Conservation (phyloP, 768 basidiomycete genomes). For the Cyclocybe aegerita region DNA sequence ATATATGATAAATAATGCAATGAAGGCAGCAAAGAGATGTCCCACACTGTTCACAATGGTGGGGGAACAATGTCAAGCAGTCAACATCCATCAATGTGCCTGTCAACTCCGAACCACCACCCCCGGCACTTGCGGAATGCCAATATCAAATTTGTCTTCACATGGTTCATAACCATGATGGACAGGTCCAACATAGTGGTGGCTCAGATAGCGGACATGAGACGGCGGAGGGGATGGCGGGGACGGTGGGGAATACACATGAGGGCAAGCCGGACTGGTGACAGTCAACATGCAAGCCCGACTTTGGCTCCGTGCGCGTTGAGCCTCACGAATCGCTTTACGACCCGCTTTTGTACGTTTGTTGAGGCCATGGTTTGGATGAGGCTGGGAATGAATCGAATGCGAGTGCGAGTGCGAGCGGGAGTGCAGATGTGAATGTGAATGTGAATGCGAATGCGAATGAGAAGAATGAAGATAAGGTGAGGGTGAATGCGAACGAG, state of each 20-base stretch:
- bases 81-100: no score
- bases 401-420: no score
- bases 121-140: no score
- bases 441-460: no score
- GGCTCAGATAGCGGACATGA: background rate
- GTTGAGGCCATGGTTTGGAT: background rate
- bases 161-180: background rate
- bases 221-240: no score
- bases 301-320: background rate
- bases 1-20: slow-evolving; percentile 4
- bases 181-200: background rate
- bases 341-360: slow-evolving; percentile 11
- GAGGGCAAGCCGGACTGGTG: background rate
- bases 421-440: no score
- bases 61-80: no score
- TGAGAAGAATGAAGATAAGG: no score
- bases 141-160: background rate
- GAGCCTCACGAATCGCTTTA: slow-evolving; percentile 4
- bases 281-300: background rate
- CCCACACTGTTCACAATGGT: no score
- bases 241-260: no score
- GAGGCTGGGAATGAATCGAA: background rate
- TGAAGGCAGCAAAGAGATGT: no score
- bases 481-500: no score
- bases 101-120: background rate